Evolutionary conservation across 345 rosid species (phyloP).

Genomic region (Pistacia integerrima): DNA sequence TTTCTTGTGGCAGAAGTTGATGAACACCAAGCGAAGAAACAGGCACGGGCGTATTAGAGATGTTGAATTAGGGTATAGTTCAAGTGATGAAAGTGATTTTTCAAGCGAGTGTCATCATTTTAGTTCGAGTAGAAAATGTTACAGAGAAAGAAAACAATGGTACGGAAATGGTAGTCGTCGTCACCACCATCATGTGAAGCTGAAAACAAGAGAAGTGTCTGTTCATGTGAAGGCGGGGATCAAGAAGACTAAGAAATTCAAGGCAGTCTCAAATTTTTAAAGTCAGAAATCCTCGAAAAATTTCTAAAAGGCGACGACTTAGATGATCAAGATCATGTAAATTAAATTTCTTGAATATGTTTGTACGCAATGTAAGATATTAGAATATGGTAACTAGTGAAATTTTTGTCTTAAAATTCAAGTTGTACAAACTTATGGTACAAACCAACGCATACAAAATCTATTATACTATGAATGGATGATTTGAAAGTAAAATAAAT

Average conservation of each 20-base stretch:
- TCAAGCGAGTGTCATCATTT: constrained; percentile 5
- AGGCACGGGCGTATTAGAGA: constrained; percentile 39
- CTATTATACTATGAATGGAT: too few relatives aligned
- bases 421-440: too few relatives aligned
- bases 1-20: constrained; percentile 53
- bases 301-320: constrained; percentile 30
- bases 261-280: constrained; percentile 27
- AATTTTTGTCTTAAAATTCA: too few relatives aligned
- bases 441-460: too few relatives aligned
- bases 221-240: constrained; percentile 40
- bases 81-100: constrained; percentile 29
- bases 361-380: background rate
- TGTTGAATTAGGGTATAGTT: constrained; percentile 34
- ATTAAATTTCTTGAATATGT: background rate
- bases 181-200: constrained; percentile 26
- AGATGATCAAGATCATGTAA: background rate
- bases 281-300: constrained; percentile 18
- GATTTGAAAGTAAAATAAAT: too few relatives aligned
- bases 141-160: constrained; percentile 24
- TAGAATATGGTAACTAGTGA: too few relatives aligned
- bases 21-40: constrained; percentile 41
- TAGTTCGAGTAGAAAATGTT: constrained; percentile 29
- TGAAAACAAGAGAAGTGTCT: constrained; percentile 41
- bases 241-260: constrained; percentile 41
- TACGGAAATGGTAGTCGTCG: background rate